A percentile compares a stretch with the other conserved stretches of the same genome.
These are phyloP conservation scores for Grosmannia serpens DNA, from an alignment of 2,329 filamentous ascomycete species.

Conservation along the genomic window DNA sequence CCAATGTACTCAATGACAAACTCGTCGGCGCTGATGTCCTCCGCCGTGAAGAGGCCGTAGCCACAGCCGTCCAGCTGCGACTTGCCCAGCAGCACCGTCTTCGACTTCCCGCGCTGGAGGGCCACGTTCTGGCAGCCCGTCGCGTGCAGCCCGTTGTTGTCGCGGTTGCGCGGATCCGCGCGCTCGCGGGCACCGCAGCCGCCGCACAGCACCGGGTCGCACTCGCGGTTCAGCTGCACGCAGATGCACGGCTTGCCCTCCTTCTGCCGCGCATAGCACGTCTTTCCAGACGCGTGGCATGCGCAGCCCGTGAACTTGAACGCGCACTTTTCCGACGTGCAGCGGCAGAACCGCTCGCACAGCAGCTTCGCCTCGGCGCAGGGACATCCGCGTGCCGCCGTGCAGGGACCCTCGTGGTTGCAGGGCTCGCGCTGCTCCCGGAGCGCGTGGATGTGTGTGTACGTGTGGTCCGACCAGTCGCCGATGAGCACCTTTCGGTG, in stretches of 20 bases:
- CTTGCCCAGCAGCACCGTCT: slow-evolving; percentile 55
- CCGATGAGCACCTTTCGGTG: slow-evolving; percentile 40
- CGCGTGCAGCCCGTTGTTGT: slow-evolving; percentile 42
- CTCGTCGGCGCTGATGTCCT: slow-evolving; percentile 54
- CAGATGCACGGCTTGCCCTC: slow-evolving; percentile 56
- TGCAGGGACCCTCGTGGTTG: slow-evolving; percentile 57
- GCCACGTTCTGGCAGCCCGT: slow-evolving; percentile 60
- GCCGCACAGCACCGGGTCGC: slow-evolving; percentile 64
- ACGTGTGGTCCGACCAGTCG: slow-evolving; percentile 44
- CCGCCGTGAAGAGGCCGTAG: slow-evolving; percentile 63
- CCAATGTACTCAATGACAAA: slow-evolving; percentile 75
- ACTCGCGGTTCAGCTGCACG: slow-evolving; percentile 62
- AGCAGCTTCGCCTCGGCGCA: slow-evolving; percentile 51
- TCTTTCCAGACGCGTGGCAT: slow-evolving; percentile 48
- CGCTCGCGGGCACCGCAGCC: slow-evolving; percentile 58
- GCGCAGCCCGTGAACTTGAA: slow-evolving; percentile 56
- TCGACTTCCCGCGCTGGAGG: slow-evolving; percentile 56
- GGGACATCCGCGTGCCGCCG: slow-evolving; percentile 40
- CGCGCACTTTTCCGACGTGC: slow-evolving; percentile 45
- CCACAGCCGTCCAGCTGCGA: slow-evolving; percentile 58
- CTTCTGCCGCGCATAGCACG: slow-evolving; percentile 43
- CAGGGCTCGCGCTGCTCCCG: slow-evolving; percentile 54
- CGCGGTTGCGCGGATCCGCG: slow-evolving; percentile 55
- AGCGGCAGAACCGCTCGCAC: slow-evolving; percentile 64
- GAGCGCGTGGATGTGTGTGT: slow-evolving; percentile 42